These are phyloP conservation scores for Candida morakotiae DNA, from an alignment of 805 yeast species.

Conservation along the genomic window DNA sequence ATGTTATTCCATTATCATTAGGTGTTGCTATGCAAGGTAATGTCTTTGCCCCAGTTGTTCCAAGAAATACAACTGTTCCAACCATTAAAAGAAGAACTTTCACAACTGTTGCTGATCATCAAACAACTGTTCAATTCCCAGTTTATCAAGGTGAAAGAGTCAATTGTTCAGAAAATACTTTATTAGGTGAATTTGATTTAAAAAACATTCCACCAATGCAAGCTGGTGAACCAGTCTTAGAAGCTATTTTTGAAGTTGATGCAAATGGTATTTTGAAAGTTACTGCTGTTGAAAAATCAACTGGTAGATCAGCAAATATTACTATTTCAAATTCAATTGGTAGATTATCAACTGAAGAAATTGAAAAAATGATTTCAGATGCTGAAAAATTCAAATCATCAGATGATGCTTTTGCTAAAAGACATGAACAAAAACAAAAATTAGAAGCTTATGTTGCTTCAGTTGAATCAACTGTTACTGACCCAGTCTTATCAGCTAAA, in stretches of 20 bases:
- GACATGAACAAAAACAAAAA: conserved; percentile 98
- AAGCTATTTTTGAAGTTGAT: conserved; percentile 47
- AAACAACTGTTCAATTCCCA: conserved; percentile 48
- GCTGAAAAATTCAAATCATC: conserved; percentile 80
- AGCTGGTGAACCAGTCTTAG: conserved; percentile 50
- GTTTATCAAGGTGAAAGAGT: conserved; percentile 52
- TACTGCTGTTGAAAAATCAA: conserved; percentile 46
- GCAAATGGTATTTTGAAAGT: conserved; percentile 50
- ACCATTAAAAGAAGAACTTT: conserved; percentile 49
- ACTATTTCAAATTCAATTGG: conserved; percentile 49
- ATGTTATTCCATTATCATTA: conserved; percentile 47
- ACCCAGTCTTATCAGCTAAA: conserved; percentile 97
- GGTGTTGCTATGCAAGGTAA: conserved; percentile 52
- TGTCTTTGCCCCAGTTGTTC: conserved; percentile 48
- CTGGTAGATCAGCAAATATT: conserved; percentile 48
- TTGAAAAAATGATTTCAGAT: conserved; percentile 45
- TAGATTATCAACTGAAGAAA: conserved; percentile 47
- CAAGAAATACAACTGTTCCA: conserved; percentile 50
- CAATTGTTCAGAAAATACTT: conserved; percentile 48
- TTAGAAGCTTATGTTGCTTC: conserved; percentile 97
- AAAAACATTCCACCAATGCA: conserved; percentile 49
- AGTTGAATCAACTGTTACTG: conserved; percentile 93
- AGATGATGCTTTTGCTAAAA: conserved; percentile 99
- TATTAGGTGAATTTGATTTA: conserved; percentile 48
- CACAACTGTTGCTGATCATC: conserved; percentile 50